These are phyloP conservation scores for Pleurotus tuber-regium DNA, from an alignment of 768 basidiomycete genomes.

Conservation along the genomic window DNA sequence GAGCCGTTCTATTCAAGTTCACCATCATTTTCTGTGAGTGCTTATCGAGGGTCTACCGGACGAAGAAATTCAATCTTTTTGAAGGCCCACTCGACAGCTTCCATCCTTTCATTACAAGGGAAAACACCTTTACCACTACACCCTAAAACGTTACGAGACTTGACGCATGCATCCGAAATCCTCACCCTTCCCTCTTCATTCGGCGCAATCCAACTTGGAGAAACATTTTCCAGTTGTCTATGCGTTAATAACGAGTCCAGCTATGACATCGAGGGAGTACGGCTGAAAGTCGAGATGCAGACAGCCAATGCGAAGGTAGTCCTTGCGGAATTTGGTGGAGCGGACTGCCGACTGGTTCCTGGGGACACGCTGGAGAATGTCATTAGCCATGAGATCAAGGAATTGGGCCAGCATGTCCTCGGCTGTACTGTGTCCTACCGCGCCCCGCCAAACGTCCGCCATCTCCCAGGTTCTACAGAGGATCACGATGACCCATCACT, in stretches of 20 bases:
- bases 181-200: conserved; percentile 82
- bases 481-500: conserved; percentile 52
- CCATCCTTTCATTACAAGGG: conserved; percentile 75
- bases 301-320: conserved; percentile 65
- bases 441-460: conserved; percentile 57
- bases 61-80: no score
- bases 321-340: conserved; percentile 62
- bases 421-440: conserved; percentile 84
- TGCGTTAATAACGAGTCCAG: conserved; percentile 80
- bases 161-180: conserved; percentile 75
- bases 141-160: conserved; percentile 81
- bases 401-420: conserved; percentile 87
- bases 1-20: conserved; percentile 86
- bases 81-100: conserved; percentile 74
- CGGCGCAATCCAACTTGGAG: conserved; percentile 85
- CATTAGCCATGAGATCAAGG: conserved; percentile 89
- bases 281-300: conserved; percentile 82
- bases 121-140: conserved; percentile 65
- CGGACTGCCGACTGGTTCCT: conserved; percentile 42
- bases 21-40: conserved; percentile 67
- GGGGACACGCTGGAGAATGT: conserved; percentile 65
- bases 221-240: conserved; percentile 81
- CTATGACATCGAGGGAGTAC: conserved; percentile 58
- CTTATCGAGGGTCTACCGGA: not conserved
- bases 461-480: conserved; percentile 44